These are phyloP conservation scores for Quercus gilva DNA, from an alignment of 306 rosid species.

Conservation along the genomic window DNA sequence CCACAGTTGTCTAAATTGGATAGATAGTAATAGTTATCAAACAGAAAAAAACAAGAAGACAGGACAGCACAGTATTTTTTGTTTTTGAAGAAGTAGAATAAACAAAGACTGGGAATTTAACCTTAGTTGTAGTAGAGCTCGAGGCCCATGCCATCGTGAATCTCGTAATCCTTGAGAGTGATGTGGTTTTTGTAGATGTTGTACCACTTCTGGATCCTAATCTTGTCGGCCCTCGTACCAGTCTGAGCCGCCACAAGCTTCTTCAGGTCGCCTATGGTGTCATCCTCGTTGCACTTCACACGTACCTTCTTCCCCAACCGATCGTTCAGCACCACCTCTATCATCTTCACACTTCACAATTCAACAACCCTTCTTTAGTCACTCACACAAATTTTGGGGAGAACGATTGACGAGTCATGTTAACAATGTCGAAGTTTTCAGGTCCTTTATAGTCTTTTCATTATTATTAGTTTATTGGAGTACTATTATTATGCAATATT, in stretches of 20 bases:
- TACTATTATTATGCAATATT: no score
- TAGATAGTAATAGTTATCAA: no score
- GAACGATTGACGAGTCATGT: no score
- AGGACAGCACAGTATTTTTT: no score
- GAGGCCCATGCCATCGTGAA: conserved; percentile 97
- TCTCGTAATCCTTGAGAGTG: conserved; percentile 86
- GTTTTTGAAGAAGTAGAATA: no score
- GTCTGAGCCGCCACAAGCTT: conserved; percentile 97
- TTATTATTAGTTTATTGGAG: no score
- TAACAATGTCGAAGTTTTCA: no score
- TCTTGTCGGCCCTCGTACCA: conserved; percentile 76
- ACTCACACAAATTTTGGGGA: no score
- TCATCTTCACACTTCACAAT: conserved; percentile 50
- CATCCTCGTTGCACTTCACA: conserved; percentile 88
- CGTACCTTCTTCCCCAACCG: conserved; percentile 93
- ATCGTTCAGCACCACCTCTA: conserved; percentile 89
- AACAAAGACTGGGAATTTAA: neutral
- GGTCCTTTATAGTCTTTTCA: no score
- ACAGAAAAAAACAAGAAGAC: no score
- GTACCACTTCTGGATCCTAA: conserved; percentile 82
- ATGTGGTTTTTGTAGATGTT: conserved; percentile 83
- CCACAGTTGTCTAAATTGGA: no score
- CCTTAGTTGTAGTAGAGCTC: conserved; percentile 82
- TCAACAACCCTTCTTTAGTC: neutral
- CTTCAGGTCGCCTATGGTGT: conserved; percentile 89